Evolutionary conservation across 2,329 filamentous ascomycete species (phyloP).

Genomic region (Trichoderma afroharzianum): DNA sequence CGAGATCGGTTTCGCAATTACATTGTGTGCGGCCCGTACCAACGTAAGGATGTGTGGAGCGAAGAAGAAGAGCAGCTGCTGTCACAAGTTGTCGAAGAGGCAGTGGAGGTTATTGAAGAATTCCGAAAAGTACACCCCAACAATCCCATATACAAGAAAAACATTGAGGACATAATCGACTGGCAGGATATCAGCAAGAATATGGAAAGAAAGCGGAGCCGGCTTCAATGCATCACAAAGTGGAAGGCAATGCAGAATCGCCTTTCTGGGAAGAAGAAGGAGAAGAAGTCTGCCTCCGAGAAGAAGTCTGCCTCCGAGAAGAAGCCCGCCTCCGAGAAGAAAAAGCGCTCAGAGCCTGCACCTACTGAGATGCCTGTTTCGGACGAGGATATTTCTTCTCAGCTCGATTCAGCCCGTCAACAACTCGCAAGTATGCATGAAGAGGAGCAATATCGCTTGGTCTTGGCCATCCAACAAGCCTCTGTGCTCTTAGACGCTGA

Average conservation of each 20-base stretch:
- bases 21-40: slow-evolving; percentile 53
- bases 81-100: slow-evolving; percentile 49
- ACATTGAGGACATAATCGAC: slow-evolving; percentile 55
- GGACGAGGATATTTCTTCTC: slow-evolving; percentile 39
- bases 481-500: slow-evolving; percentile 40
- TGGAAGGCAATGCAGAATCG: slow-evolving; percentile 52
- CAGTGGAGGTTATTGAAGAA: slow-evolving; percentile 46
- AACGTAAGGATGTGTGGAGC: slow-evolving; percentile 55
- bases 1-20: slow-evolving; percentile 70
- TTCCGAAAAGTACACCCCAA: slow-evolving; percentile 33
- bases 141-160: slow-evolving; percentile 32
- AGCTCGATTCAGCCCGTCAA: slow-evolving; percentile 40
- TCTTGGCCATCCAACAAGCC: slow-evolving; percentile 41
- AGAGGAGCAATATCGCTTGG: slow-evolving; percentile 43
- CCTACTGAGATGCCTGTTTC: slow-evolving; percentile 18
- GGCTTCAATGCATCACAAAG: slow-evolving; percentile 65
- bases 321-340: not conserved
- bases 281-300: slow-evolving; percentile 17
- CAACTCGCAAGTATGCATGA: slow-evolving; percentile 41
- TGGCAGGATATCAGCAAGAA: slow-evolving; percentile 62
- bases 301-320: not conserved
- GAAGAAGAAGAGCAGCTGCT: slow-evolving; percentile 56
- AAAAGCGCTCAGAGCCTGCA: not conserved
- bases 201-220: slow-evolving; percentile 59
- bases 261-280: slow-evolving; percentile 31